Conservation (phyloP, 371 early-diverging fungal species). For the Coemansia linderi region DNA sequence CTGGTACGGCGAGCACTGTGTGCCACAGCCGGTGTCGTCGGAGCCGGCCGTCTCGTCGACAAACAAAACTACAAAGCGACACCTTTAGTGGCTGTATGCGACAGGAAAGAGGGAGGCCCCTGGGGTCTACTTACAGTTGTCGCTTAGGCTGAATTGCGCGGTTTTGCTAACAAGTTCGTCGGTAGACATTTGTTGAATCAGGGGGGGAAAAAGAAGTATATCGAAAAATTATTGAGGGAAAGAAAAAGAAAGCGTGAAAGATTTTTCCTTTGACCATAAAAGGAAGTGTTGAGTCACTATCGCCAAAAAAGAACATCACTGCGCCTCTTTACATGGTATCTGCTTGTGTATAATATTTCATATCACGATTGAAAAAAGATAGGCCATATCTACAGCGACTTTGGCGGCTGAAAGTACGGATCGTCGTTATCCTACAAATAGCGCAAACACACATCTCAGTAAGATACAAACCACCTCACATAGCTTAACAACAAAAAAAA, state of each 20-base stretch:
- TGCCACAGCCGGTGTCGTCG: slow-evolving; percentile 71
- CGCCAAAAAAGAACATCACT: background rate
- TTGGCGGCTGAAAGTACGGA: slow-evolving; percentile 56
- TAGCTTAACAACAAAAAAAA: no score
- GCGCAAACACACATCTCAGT: background rate
- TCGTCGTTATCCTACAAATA: slow-evolving; percentile 42
- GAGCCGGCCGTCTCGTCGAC: slow-evolving; percentile 74
- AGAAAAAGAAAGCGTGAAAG: background rate
- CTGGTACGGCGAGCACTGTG: slow-evolving; percentile 67
- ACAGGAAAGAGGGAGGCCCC: no score
- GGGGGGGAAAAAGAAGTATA: background rate
- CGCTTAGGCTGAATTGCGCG: slow-evolving; percentile 27
- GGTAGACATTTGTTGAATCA: slow-evolving; percentile 19
- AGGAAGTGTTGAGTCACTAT: background rate
- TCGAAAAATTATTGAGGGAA: background rate
- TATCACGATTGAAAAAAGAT: background rate
- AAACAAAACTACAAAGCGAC: slow-evolving; percentile 21
- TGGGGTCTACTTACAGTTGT: slow-evolving; percentile 11
- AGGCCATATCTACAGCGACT: slow-evolving; percentile 34
- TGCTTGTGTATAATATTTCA: no score
- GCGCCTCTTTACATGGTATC: background rate
- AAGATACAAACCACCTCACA: no score
- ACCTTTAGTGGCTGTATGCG: no score
- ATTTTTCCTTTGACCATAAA: background rate
- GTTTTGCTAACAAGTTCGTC: slow-evolving; percentile 24